These are phyloP conservation scores for Tremella yokohamensis DNA, from an alignment of 768 basidiomycete genomes.

Conservation along the genomic window DNA sequence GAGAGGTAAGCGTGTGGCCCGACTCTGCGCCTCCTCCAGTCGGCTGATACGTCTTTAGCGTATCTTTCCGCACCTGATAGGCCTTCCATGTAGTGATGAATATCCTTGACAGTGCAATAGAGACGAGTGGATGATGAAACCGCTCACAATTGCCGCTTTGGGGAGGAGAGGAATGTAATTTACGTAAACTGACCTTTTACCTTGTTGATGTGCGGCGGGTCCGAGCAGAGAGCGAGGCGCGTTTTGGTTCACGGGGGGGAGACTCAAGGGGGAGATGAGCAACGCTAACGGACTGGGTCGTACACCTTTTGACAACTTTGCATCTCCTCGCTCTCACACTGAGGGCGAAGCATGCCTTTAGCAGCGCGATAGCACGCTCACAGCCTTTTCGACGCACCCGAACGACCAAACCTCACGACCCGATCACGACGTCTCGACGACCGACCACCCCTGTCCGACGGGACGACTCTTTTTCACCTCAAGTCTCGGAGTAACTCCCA, in stretches of 20 bases:
- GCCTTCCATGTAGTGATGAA: conserved; percentile 5
- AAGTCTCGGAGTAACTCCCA: neutral
- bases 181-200: too few relatives aligned
- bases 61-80: neutral
- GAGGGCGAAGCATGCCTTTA: too few relatives aligned
- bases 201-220: too few relatives aligned
- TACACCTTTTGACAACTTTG: too few relatives aligned
- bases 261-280: neutral
- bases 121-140: neutral
- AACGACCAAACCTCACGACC: too few relatives aligned
- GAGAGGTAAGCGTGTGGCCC: conserved; percentile 10
- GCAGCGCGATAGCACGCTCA: too few relatives aligned
- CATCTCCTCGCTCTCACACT: too few relatives aligned
- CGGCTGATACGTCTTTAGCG: neutral
- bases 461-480: too few relatives aligned
- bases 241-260: neutral
- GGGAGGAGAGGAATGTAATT: neutral
- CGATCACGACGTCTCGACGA: too few relatives aligned
- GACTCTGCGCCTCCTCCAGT: neutral
- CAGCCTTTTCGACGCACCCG: too few relatives aligned
- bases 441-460: too few relatives aligned
- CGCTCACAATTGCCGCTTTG: neutral
- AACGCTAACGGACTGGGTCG: neutral
- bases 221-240: neutral
- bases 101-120: neutral